These are phyloP conservation scores for Tricholoma flavovirens DNA, from an alignment of 768 basidiomycete species.

Conservation along the genomic window DNA sequence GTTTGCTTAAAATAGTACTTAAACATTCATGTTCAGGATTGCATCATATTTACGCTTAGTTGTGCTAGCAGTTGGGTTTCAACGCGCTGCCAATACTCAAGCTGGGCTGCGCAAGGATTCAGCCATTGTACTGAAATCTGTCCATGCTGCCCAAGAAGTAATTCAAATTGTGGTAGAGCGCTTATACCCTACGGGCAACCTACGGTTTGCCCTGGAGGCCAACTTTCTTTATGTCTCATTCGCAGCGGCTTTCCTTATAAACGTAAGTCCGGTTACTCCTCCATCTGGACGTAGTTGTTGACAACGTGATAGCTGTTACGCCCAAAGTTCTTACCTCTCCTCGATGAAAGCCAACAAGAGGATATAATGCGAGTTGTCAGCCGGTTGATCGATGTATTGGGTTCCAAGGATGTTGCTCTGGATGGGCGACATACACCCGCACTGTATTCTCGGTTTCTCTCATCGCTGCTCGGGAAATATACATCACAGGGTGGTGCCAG, in stretches of 20 bases:
- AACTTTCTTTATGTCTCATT: conserved; percentile 50
- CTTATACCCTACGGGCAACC: conserved; percentile 47
- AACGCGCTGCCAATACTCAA: conserved; percentile 36
- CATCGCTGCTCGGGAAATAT: conserved; percentile 40
- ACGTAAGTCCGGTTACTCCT: conserved; percentile 32
- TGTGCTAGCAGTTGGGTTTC: conserved; percentile 51
- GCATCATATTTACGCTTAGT: conserved; percentile 51
- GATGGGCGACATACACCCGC: conserved; percentile 53
- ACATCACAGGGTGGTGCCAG: not conserved
- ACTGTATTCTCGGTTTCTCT: conserved; percentile 52
- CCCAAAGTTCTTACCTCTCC: conserved; percentile 39
- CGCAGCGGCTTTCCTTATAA: conserved; percentile 55
- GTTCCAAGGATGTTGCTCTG: conserved; percentile 44
- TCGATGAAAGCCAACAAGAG: conserved; percentile 32
- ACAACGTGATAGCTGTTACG: conserved; percentile 38
- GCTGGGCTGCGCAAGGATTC: conserved; percentile 35
- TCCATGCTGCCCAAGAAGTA: conserved; percentile 51
- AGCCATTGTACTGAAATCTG: conserved; percentile 40
- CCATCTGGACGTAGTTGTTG: not conserved
- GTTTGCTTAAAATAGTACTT: conserved; percentile 2
- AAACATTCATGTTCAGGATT: conserved; percentile 29
- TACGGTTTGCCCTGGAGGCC: conserved; percentile 52
- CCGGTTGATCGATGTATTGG: conserved; percentile 39
- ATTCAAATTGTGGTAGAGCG: conserved; percentile 48
- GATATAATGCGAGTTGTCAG: conserved; percentile 40